Evolutionary conservation across 1,284 basidiomycete genomes (phyloP), one percentile per base, ranked within the genome.

Genomic region (Boletus calvinii): DNA sequence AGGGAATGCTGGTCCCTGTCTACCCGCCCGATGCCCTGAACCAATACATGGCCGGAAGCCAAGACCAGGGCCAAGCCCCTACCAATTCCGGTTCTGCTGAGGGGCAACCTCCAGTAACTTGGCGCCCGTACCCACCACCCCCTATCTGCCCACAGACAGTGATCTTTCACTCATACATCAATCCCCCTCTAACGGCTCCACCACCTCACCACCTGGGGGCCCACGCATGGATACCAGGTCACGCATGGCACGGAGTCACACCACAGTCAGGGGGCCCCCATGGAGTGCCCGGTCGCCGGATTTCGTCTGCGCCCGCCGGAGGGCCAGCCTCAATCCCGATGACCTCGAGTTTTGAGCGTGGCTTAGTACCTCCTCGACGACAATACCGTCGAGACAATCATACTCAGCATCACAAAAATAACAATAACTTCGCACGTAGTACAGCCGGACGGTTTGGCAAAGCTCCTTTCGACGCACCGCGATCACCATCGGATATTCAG

Each of bases 1-100:
- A 85, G 49, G 85, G 86, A 4, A 78, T 79, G 20, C 73, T 89
- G 17, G 79, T 87, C 47, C 79, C 87, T 15, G 77, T 87, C 26
- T 90, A 90, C 65, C 81, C 80, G 26, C 83, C 82, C 5, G 85
- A 90, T 44, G 84, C 81, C 2, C 72, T 87, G 24, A 78, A 76
- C 44, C 74, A 78, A 46, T 81, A 83, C 53, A 78, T 81, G 77
- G 59, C 73, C 15, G 72, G 62, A 53, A 61, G 44, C 50, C 63
- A 63, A 50, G 68, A 63, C 52, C 47, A 62, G 52, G 46, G 44
- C 39, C 56, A 63, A 44, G 31, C 30, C 40, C 55, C 53, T 32
- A 18, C 53, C 20, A 59, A 48, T 40, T 24, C 57, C 5, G 66
- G 58, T 40, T 43, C 63, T 34, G 24, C 56, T 13, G 70, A 70